A percentile compares a stretch with the other conserved stretches of the same genome.
Conservation (phyloP, 371 early-diverging fungal species). For the Blakeslea trispora region DNA sequence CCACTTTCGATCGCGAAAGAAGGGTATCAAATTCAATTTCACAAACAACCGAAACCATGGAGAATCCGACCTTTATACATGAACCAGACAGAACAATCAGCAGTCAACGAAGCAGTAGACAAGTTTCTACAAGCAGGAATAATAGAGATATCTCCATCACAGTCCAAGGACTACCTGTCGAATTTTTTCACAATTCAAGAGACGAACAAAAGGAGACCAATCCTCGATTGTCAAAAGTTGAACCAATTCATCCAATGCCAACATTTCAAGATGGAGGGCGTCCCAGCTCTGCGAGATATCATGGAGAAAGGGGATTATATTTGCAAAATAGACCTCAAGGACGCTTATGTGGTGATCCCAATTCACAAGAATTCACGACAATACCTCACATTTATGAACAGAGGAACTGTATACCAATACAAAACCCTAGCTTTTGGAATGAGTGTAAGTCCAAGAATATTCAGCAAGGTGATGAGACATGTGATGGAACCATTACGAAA, state of each 20-base stretch:
- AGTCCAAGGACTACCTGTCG: not conserved
- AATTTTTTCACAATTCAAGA: conserved; percentile 13
- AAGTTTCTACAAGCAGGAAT: conserved; percentile 4
- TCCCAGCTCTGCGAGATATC: conserved; percentile 9
- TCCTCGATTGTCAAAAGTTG: conserved; percentile 3
- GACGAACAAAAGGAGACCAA: conserved; percentile 1
- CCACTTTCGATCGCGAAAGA: conserved; percentile 1
- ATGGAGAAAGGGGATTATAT: conserved; percentile 11
- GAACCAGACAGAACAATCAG: not conserved
- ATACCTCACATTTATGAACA: conserved; percentile 10
- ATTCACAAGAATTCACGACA: conserved; percentile 7
- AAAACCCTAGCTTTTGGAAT: conserved; percentile 14
- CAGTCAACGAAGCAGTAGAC: not conserved
- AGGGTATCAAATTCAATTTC: conserved; percentile 11
- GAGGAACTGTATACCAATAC: conserved; percentile 16
- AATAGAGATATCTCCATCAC: conserved; percentile 7
- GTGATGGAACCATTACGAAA: conserved; percentile 6
- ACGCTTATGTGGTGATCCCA: conserved; percentile 9
- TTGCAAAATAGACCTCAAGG: conserved; percentile 15
- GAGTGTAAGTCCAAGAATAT: conserved; percentile 11
- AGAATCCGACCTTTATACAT: not conserved
- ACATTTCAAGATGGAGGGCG: conserved; percentile 20
- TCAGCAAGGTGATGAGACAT: conserved; percentile 3
- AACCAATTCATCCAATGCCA: conserved; percentile 3
- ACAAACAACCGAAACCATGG: not conserved